Conservation (phyloP, 805 yeast species). For the Myxozyma kluyveri region DNA sequence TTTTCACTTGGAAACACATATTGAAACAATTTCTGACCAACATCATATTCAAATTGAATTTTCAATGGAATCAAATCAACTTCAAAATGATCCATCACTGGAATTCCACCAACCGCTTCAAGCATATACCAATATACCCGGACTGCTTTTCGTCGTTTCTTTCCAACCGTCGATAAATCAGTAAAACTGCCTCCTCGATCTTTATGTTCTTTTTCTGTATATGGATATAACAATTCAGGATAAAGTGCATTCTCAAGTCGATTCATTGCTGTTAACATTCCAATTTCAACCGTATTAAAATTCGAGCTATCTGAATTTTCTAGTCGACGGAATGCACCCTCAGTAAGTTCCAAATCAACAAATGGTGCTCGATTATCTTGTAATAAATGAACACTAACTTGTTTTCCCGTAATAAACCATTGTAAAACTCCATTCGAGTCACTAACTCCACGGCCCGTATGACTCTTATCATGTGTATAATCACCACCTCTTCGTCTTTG, state of each 20-base stretch:
- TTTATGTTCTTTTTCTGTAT: conserved; percentile 30
- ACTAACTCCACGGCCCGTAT: conserved; percentile 27
- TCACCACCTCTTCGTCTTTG: conserved; percentile 30
- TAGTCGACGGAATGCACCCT: conserved; percentile 57
- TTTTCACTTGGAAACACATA: conserved; percentile 67
- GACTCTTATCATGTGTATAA: background rate
- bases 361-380: conserved; percentile 61
- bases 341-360: conserved; percentile 64
- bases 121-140: conserved; percentile 71
- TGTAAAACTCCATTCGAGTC: conserved; percentile 47
- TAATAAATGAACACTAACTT: conserved; percentile 67
- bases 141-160: conserved; percentile 39
- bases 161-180: background rate
- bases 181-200: background rate
- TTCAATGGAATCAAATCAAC: conserved; percentile 63
- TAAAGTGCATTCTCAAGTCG: conserved; percentile 55
- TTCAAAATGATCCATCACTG: conserved; percentile 66
- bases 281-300: conserved; percentile 56
- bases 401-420: conserved; percentile 64
- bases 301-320: conserved; percentile 68
- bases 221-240: conserved; percentile 69
- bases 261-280: conserved; percentile 67
- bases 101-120: conserved; percentile 85
- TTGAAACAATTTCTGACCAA: conserved; percentile 59
- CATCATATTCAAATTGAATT: conserved; percentile 67